Base-by-base conservation (phyloP, 805 yeast genomes). In the Metschnikowia lochheadii region DNA sequence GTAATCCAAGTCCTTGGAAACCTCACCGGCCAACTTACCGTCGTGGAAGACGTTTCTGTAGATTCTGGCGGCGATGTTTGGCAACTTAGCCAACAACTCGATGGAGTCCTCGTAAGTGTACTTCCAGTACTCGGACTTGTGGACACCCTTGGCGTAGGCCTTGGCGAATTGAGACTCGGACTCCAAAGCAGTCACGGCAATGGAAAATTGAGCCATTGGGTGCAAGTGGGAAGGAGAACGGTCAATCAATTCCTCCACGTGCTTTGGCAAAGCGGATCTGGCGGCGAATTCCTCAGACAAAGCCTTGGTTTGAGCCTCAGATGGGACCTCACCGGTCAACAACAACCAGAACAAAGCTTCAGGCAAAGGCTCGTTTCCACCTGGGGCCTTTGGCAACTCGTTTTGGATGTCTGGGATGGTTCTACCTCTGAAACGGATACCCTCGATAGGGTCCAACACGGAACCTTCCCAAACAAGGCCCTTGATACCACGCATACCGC, bases 131-230 rank as follows among this genome's bases (percentile, higher is more conserved):
- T 83, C 84, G 41, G 76, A 63, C 72, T 86, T 86, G 62, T 82
- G 74, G 50, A 84, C 80, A 54, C 92, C 91, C 55, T 71, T 64
- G 57, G 84, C 87, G 69, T 87, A 86, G 40, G 86, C 86, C 68
- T 76, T 75, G 50, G 90, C 89, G 70, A 86, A 86, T 56, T 68
- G 71, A 17, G 90, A 84, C 58, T 83, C 85, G 53, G 83, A 77
- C 70, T 85, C 86, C 66, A 87, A 76, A 38, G 90, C 85, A 49
- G 85, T 77, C 44, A 87, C 81, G 32, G 88, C 91, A 63, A 87
- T 84, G 44, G 89, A 79, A 61, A 86, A 76, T 67, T 86, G 94
- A 31, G 92, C 85, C 94, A 86, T 86, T 64, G 94, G 94, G 68
- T 86, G 94, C 65, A 86, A 74, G 58, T 81, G 76, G 38, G 78